Conservation (phyloP, 305 asterid genomes). For the Fraxinus sp. region DNA sequence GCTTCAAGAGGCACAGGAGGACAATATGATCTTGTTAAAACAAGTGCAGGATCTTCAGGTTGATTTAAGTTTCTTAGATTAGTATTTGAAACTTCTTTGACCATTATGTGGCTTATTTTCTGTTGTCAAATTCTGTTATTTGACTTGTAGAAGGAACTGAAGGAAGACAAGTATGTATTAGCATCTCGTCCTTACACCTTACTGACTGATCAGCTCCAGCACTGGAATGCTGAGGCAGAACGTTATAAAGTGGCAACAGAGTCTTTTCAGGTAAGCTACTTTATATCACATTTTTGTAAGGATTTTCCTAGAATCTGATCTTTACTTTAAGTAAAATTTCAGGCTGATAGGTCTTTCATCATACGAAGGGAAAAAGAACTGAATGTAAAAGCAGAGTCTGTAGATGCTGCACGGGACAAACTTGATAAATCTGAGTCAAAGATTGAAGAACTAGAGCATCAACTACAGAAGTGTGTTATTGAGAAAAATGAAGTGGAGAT, state of each 20-base stretch:
- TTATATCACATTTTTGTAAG: constrained; percentile 18
- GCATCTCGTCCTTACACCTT: constrained; percentile 80
- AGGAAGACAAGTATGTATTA: constrained; percentile 66
- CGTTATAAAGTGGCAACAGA: constrained; percentile 61
- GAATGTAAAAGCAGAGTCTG: constrained; percentile 55
- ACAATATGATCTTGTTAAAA: constrained; percentile 63
- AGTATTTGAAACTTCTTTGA: neutral
- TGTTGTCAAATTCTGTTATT: neutral
- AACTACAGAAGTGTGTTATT: constrained; percentile 55
- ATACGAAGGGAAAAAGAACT: constrained; percentile 79
- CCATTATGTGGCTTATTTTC: neutral
- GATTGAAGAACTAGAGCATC: constrained; percentile 70
- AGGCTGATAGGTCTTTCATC: constrained; percentile 84
- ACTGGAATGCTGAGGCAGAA: constrained; percentile 87
- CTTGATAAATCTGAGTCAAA: constrained; percentile 57
- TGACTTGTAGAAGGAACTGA: constrained; percentile 61
- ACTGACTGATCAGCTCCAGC: constrained; percentile 80
- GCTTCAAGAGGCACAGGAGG: constrained; percentile 84
- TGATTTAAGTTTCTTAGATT: constrained; percentile 22
- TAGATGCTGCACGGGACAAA: constrained; percentile 63
- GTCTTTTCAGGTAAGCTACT: constrained; percentile 71
- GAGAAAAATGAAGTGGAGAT: constrained; percentile 81
- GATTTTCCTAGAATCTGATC: constrained; percentile 20
- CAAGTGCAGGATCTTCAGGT: constrained; percentile 96
- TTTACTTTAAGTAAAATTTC: constrained; percentile 38